A percentile compares a stretch with the other conserved stretches of the same genome.
These are phyloP conservation scores for Coemansia sp. DNA, from an alignment of 192 early-diverging fungal genomes.

Conservation along the genomic window DNA sequence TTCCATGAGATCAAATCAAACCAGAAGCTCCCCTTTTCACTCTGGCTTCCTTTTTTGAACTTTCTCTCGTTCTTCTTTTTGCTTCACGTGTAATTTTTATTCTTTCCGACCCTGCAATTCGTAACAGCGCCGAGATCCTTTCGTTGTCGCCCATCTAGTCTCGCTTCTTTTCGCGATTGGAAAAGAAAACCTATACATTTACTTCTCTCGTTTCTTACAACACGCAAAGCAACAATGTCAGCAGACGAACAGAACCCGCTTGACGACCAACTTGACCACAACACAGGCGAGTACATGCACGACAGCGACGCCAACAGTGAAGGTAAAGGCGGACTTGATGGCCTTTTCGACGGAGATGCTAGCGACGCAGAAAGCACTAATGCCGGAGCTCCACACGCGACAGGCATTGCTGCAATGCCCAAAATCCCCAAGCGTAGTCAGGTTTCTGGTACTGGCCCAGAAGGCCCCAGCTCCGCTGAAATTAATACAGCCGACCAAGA, in stretches of 20 bases:
- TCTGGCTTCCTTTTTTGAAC: background rate
- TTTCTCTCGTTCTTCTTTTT: background rate
- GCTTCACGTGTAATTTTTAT: background rate
- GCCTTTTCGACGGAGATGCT: constrained; percentile 14
- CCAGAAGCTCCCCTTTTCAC: too few relatives aligned
- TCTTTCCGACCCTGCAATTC: background rate
- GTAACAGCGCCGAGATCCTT: background rate
- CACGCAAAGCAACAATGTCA: constrained; percentile 1
- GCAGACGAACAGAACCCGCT: constrained; percentile 1
- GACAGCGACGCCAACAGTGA: background rate
- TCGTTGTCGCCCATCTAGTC: background rate
- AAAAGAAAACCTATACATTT: background rate
- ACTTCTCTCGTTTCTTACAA: background rate
- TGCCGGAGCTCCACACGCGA: background rate
- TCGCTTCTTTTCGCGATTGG: too few relatives aligned
- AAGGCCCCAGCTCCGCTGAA: background rate
- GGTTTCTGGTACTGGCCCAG: background rate
- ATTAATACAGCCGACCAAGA: background rate
- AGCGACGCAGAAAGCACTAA: background rate
- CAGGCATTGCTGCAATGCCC: constrained; percentile 29
- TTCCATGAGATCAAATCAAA: too few relatives aligned
- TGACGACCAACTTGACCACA: constrained; percentile 4
- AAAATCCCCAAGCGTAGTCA: constrained; percentile 41
- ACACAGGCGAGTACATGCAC: background rate
- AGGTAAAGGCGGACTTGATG: background rate